phyloP scores from a whole-genome alignment of 768 basidiomycete genomes.

The Leccinellum luteum region DNA sequence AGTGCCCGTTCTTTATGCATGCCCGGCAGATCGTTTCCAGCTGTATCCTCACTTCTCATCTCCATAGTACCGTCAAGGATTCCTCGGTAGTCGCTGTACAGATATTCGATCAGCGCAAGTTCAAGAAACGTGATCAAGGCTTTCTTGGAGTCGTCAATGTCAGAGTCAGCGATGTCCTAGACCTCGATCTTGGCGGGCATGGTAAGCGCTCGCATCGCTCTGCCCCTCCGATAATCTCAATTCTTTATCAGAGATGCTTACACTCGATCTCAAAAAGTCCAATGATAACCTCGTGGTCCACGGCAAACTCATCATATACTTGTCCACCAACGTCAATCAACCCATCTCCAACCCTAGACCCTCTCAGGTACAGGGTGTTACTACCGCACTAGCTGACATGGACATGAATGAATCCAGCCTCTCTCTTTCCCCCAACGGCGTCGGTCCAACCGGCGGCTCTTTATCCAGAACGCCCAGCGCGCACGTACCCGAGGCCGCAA shows the following conservation, averaged over 20 bases:
- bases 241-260: conserved; percentile 78
- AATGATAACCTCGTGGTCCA: conserved; percentile 98
- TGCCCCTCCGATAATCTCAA: background rate
- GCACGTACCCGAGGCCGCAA: conserved; percentile 55
- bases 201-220: conserved; percentile 51
- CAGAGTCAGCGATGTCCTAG: conserved; percentile 84
- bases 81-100: conserved; percentile 98
- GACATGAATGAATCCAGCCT: conserved; percentile 57
- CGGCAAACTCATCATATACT: conserved; percentile 94
- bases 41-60: conserved; percentile 2
- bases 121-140: conserved; percentile 97
- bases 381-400: conserved; percentile 59
- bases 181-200: conserved; percentile 89
- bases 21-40: background rate
- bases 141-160: conserved; percentile 98
- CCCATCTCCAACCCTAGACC: conserved; percentile 86
- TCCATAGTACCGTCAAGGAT: conserved; percentile 84
- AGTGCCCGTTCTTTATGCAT: no score
- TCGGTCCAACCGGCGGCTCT: conserved; percentile 32
- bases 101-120: conserved; percentile 99
- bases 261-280: conserved; percentile 96
- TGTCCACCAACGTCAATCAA: conserved; percentile 86
- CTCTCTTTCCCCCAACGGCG: conserved; percentile 52
- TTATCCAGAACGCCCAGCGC: conserved; percentile 68
- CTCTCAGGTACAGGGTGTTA: conserved; percentile 60